Conservation (phyloP, 1,284 basidiomycete species). For the Athelia psychrophila region DNA sequence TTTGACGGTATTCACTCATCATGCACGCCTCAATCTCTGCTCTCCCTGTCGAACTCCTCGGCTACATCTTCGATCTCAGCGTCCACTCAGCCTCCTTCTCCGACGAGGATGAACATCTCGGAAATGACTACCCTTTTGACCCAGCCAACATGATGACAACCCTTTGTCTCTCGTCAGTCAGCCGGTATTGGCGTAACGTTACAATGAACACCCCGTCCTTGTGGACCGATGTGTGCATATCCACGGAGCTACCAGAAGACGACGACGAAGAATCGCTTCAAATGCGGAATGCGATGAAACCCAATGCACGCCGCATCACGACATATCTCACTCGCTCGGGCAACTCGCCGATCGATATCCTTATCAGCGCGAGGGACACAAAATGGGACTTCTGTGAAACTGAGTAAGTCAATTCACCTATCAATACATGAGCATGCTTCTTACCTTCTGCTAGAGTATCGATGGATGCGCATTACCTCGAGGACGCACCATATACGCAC, state of each 20-base stretch:
- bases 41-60: conserved; percentile 49
- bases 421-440: conserved; percentile 1
- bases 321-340: conserved; percentile 40
- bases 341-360: conserved; percentile 46
- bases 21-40: conserved; percentile 23
- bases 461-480: conserved; percentile 6
- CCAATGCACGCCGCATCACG: conserved; percentile 31
- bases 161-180: conserved; percentile 42
- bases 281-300: conserved; percentile 8
- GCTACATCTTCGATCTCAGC: conserved; percentile 44
- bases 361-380: conserved; percentile 51
- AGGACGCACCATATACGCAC: conserved; percentile 26
- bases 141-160: conserved; percentile 38
- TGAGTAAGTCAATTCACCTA: conserved; percentile 32
- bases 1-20: no score
- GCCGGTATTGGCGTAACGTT: conserved; percentile 46
- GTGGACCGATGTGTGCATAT: conserved; percentile 52
- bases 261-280: conserved; percentile 8
- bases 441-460: neutral
- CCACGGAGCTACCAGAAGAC: conserved; percentile 32
- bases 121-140: conserved; percentile 30
- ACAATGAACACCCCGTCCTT: conserved; percentile 44
- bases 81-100: conserved; percentile 24
- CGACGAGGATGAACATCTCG: conserved; percentile 11
- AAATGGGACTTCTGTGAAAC: conserved; percentile 49